phyloP scores from a whole-genome alignment of 2,329 filamentous ascomycete species.

The Hypomyces rosellus region DNA sequence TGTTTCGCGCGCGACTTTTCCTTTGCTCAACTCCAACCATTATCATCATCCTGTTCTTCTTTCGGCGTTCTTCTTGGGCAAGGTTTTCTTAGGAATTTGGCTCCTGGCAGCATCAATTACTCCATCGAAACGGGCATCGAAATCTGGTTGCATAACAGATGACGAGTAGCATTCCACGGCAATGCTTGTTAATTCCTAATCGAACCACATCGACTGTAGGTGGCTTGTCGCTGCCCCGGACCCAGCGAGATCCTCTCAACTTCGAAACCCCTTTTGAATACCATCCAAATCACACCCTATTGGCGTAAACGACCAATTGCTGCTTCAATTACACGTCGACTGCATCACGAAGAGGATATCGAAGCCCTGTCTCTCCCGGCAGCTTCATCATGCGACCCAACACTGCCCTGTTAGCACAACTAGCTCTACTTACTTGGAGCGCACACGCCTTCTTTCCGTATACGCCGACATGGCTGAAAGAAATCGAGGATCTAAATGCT shows the following conservation, averaged over 20 bases:
- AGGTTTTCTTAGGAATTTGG: neutral
- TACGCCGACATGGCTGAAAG: constrained; percentile 30
- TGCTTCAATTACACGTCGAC: neutral
- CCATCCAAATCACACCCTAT: neutral
- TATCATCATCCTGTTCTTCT: constrained; percentile 3
- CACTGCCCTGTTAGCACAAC: constrained; percentile 33
- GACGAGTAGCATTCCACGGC: too few relatives aligned
- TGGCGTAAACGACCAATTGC: neutral
- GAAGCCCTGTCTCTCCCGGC: neutral
- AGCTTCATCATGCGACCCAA: constrained; percentile 34
- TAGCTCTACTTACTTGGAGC: constrained; percentile 42
- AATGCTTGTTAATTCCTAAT: too few relatives aligned
- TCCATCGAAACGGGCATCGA: too few relatives aligned
- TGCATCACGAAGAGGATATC: neutral
- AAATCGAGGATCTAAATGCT: constrained; percentile 19
- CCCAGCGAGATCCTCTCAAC: neutral
- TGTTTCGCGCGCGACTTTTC: constrained; percentile 6
- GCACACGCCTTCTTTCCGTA: constrained; percentile 45
- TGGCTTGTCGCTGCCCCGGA: neutral
- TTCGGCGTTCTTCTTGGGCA: neutral
- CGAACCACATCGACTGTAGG: neutral
- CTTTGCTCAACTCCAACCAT: constrained; percentile 5
- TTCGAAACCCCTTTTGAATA: neutral
- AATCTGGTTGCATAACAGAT: too few relatives aligned
- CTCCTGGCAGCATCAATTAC: too few relatives aligned